Evolutionary conservation across 1,284 basidiomycete genomes (phyloP), one percentile per base, ranked within the genome.

Genomic region (Exobasidium cylindrosporum): DNA sequence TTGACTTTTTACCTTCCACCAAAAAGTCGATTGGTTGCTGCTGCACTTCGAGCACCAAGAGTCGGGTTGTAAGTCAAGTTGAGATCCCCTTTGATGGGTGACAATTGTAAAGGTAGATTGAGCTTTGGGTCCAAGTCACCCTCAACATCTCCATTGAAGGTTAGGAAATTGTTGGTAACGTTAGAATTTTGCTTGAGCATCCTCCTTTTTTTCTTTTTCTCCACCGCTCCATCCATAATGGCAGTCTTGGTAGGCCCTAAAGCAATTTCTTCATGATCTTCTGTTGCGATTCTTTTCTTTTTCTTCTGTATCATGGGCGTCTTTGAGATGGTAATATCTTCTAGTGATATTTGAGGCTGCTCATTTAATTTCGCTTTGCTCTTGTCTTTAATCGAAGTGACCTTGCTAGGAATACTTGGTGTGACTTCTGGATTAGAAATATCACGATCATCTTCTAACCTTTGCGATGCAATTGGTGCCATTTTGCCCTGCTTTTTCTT

Each of bases 81-180:
- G n/a, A 17, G 35, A 50, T 31, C 47, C 24, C 47, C 47, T 44
- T 55, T 55, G 4, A 55, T 26, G 17, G 53, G 53, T 32, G 53
- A 55, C 13, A 55, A n/a, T 23, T 35, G 21, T 29, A 55, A 23
- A 17, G 53, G 53, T 24, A 55, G 26, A 55, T 55, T 55, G 5
- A 55, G 29, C 13, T 24, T 29, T 30, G 53, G 53, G 21, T 55
- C 26, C 2, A 55, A 17, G 4, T 26, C 40, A 17, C 53, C 53
- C n/a, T 31, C 26, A 23, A 29, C 21, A 44, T 55, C 53, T 4
- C 53, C 53, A 23, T 44, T 35, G 21, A 13, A 40, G 26, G 29
- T 44, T 21, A 55, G 4, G 21, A 55, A 55, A 44, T 55, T 31
- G 23, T 23, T 29, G 21, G 53, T 29, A 55, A 44, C 32, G 21